A percentile compares a stretch with the other conserved stretches of the same genome.
These are phyloP conservation scores for Diutina sp. DNA, from an alignment of 1,139 yeast species.

Conservation along the genomic window DNA sequence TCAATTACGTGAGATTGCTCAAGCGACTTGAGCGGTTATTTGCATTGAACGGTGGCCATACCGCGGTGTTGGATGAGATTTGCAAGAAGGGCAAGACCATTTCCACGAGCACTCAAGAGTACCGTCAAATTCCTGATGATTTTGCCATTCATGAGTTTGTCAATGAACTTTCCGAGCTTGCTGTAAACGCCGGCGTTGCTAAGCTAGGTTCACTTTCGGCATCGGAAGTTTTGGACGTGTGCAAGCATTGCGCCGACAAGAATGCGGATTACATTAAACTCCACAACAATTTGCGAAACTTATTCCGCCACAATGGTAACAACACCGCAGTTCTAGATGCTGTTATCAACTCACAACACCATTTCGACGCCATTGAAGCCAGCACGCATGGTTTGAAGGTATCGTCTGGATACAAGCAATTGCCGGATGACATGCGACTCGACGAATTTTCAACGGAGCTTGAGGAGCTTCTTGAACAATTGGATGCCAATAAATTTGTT, in stretches of 20 bases:
- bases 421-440: constrained; percentile 24
- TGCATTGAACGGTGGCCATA: constrained; percentile 11
- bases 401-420: constrained; percentile 15
- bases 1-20: constrained; percentile 7
- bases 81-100: background rate
- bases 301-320: constrained; percentile 13
- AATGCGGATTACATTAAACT: constrained; percentile 10
- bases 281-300: constrained; percentile 16
- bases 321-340: constrained; percentile 11
- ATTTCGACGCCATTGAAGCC: constrained; percentile 5
- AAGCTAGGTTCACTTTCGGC: constrained; percentile 2
- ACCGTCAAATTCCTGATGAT: constrained; percentile 25
- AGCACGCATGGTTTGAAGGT: background rate
- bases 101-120: constrained; percentile 4
- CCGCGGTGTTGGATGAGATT: constrained; percentile 7
- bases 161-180: constrained; percentile 17
- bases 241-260: constrained; percentile 6
- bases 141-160: constrained; percentile 22
- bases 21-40: constrained; percentile 9
- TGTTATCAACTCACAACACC: constrained; percentile 9
- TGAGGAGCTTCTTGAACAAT: constrained; percentile 12
- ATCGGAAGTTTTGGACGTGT: constrained; percentile 7
- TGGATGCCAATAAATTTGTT: constrained; percentile 11
- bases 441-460: constrained; percentile 24
- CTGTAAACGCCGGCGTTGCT: constrained; percentile 10